A percentile compares a stretch with the other conserved stretches of the same genome.
These are phyloP conservation scores for Neopestalotiopsis sp. DNA, from an alignment of 2,329 filamentous ascomycete species.

Conservation along the genomic window DNA sequence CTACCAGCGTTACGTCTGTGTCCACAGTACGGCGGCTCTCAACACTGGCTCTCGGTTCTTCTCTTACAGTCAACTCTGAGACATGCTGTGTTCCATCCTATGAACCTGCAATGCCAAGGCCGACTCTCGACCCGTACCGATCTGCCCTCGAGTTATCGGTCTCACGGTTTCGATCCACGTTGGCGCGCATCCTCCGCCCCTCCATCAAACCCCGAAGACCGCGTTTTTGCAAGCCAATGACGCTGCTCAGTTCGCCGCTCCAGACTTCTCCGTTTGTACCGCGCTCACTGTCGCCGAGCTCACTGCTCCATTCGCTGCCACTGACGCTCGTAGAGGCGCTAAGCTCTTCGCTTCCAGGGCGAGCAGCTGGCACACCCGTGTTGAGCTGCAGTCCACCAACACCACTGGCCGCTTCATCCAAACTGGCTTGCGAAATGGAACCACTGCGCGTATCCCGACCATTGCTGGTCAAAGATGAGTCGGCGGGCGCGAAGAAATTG, in stretches of 20 bases:
- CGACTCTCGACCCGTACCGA: slow-evolving; percentile 46
- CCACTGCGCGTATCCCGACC: slow-evolving; percentile 33
- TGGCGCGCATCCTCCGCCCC: slow-evolving; percentile 71
- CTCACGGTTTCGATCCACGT: slow-evolving; percentile 38
- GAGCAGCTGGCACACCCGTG: slow-evolving; percentile 57
- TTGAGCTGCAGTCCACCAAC: slow-evolving; percentile 54
- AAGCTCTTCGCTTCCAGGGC: slow-evolving; percentile 50
- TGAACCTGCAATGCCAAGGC: slow-evolving; percentile 59
- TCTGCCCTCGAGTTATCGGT: slow-evolving; percentile 31
- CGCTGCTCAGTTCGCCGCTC: slow-evolving; percentile 81
- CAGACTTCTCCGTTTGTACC: slow-evolving; percentile 70
- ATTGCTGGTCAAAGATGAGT: slow-evolving; percentile 34
- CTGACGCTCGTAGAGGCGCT: slow-evolving; percentile 60
- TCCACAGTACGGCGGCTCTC: neutral
- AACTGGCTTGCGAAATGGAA: slow-evolving; percentile 33
- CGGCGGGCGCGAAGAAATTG: slow-evolving; percentile 62
- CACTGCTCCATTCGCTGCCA: slow-evolving; percentile 51
- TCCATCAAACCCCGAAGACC: slow-evolving; percentile 94
- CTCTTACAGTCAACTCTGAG: neutral
- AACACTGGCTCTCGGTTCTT: neutral
- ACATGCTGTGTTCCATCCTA: slow-evolving; percentile 32
- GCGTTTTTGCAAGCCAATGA: slow-evolving; percentile 94
- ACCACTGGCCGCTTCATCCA: slow-evolving; percentile 32
- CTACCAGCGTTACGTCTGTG: neutral
- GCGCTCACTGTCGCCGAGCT: slow-evolving; percentile 44